Evolutionary conservation across 2,329 filamentous ascomycete genomes (phyloP).

Genomic region (Diaporthe humulicola): DNA sequence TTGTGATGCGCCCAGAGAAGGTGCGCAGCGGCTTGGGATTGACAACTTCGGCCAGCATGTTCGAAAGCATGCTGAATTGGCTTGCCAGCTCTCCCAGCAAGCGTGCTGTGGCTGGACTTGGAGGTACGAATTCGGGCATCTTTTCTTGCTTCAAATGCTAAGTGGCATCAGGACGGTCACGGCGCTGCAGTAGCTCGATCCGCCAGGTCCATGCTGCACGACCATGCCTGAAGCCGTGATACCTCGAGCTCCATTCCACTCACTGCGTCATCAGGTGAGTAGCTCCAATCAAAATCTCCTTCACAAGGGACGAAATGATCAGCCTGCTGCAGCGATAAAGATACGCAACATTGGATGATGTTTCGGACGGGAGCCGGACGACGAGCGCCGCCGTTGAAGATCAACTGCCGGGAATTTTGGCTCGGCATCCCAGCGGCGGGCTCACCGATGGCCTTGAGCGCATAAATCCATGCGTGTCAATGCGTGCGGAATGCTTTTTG

Average conservation of each 20-base stretch:
- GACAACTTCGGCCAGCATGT: background rate
- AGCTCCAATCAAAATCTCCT: background rate
- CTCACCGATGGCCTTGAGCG: background rate
- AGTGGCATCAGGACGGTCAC: too few relatives aligned
- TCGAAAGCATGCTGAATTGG: background rate
- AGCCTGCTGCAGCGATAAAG: background rate
- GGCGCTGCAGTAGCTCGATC: background rate
- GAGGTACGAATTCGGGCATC: background rate
- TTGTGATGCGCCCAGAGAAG: background rate
- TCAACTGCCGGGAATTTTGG: background rate
- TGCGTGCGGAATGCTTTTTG: background rate
- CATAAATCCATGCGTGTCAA: background rate
- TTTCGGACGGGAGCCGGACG: conserved; percentile 1
- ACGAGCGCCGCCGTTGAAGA: background rate
- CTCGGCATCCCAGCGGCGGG: background rate
- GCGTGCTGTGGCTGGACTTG: background rate
- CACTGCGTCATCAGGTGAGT: background rate
- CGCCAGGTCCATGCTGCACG: background rate
- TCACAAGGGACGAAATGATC: background rate
- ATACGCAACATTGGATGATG: background rate
- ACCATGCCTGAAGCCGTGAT: too few relatives aligned
- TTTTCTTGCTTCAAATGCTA: too few relatives aligned
- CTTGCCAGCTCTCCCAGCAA: background rate
- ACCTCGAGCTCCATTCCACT: too few relatives aligned
- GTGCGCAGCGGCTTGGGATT: background rate